Base-by-base conservation (phyloP, 2,329 filamentous ascomycete species). In the Chrysoporthe puriensis region DNA sequence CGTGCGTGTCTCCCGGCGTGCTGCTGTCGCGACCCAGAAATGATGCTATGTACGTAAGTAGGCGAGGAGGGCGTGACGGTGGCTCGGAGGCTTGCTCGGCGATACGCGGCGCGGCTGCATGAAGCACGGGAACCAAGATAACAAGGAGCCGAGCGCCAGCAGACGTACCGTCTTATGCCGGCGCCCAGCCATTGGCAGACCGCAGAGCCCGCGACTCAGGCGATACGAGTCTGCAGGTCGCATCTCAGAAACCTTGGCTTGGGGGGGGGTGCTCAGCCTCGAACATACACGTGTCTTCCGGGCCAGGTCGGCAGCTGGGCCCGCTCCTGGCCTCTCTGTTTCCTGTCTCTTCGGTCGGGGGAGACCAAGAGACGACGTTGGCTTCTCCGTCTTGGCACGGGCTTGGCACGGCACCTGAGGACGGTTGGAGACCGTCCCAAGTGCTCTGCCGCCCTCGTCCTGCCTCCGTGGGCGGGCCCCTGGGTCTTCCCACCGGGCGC, bases 341-440 rank as follows among this genome's bases (percentile, higher is more conserved):
- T 32, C 42, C 44, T 21, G n/a, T 32, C 9, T 14, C 42, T 9
- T 44, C 59, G 21, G 42, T 42, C 59, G 59, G 59, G 32, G 54
- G 42, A 40, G 34, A 26, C 59, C 18, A 48, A 57, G 63, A 64
- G 54, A 18, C 54, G 63, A 57, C 63, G 63, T 64, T 56, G 56
- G 11, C 32, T 50, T 48, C 54, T 54, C 63, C 63, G 63, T 64
- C 63, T 64, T 64, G 63, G 63, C 63, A 61, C 59, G 59, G 59
- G 59, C 59, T 61, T 61, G 59, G 59, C 59, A 48, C 59, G 59
- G 59, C 59, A 42, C 21, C 34, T 26, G 42, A 21, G 18, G 14
- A 21, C 40, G n/a, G 44, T 16, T n/a, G 18, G 57, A 43, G 36
- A 43, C 36, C 57, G 57, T 42, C 16, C 14, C 21, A 8, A 16